Evolutionary conservation across 805 yeast species (phyloP).

Genomic region (Saccharomycopsis malanga): DNA sequence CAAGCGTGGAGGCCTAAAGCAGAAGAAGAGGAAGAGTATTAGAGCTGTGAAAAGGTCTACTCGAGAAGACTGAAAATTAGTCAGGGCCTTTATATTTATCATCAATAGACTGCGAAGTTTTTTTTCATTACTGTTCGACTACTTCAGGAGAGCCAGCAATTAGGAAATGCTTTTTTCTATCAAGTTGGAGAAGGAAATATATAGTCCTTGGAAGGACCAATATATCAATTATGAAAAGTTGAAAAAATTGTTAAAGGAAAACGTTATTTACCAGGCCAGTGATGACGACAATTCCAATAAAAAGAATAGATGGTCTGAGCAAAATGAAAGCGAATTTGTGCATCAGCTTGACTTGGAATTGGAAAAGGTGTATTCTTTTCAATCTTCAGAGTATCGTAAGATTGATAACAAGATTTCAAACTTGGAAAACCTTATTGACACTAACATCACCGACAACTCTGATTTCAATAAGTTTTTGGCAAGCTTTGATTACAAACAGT

Average conservation of each 20-base stretch:
- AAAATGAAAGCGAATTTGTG: conserved; percentile 66
- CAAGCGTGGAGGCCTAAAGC: too few species aligned
- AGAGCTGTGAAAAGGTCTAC: too few species aligned
- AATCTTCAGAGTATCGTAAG: conserved; percentile 56
- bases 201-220: conserved; percentile 79
- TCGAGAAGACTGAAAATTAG: too few species aligned
- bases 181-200: conserved; percentile 71
- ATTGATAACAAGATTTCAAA: conserved; percentile 56
- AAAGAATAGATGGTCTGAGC: conserved; percentile 51
- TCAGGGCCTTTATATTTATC: background rate
- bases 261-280: conserved; percentile 33
- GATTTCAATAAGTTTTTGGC: conserved; percentile 24
- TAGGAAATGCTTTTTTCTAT: conserved; percentile 93
- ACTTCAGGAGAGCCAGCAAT: background rate
- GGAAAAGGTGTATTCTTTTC: conserved; percentile 73
- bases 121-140: background rate
- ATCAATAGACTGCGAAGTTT: background rate
- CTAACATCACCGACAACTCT: conserved; percentile 26
- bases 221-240: conserved; percentile 60
- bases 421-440: conserved; percentile 54
- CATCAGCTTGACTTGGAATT: conserved; percentile 58
- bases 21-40: too few species aligned
- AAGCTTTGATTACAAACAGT: conserved; percentile 49
- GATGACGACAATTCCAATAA: conserved; percentile 22
- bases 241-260: conserved; percentile 65